Evolutionary conservation across 768 basidiomycete genomes (phyloP).

Genomic region (Hypholoma fasciculare): DNA sequence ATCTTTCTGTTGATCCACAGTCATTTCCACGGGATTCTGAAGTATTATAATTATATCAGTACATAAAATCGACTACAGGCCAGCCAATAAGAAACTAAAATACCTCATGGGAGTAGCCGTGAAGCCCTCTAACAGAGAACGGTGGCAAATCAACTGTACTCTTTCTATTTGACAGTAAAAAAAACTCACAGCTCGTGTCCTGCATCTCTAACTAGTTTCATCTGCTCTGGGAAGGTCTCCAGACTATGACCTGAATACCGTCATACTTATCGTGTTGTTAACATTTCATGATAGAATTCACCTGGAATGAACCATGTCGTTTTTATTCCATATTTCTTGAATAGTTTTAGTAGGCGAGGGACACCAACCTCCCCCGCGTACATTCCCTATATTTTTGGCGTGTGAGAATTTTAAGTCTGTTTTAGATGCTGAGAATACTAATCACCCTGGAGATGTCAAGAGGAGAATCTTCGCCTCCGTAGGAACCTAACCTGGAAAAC

Average conservation of each 20-base stretch:
- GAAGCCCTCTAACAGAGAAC: conserved; percentile 47
- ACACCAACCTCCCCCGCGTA: conserved; percentile 77
- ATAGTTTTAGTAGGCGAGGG: conserved; percentile 67
- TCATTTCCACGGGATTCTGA: conserved; percentile 63
- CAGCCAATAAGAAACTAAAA: neutral
- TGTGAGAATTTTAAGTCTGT: too few species aligned
- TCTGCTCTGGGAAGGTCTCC: conserved; percentile 72
- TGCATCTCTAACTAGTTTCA: conserved; percentile 68
- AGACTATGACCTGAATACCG: conserved; percentile 56
- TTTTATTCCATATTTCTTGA: conserved; percentile 64
- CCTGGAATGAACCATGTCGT: conserved; percentile 82
- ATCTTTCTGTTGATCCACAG: conserved; percentile 66
- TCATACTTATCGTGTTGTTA: neutral
- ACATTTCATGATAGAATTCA: conserved; percentile 11
- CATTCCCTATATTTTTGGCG: conserved; percentile 43
- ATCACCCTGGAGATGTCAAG: conserved; percentile 64
- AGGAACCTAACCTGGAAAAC: conserved; percentile 59
- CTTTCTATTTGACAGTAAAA: neutral
- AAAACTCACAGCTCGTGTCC: conserved; percentile 65
- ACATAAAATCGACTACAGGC: neutral
- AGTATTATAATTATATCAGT: neutral
- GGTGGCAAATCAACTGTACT: neutral
- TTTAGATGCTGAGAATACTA: too few species aligned
- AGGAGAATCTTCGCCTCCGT: conserved; percentile 74
- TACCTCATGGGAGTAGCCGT: conserved; percentile 74